These are phyloP conservation scores for Botrytis medusae DNA, from an alignment of 2,329 filamentous ascomycete genomes.

Conservation along the genomic window DNA sequence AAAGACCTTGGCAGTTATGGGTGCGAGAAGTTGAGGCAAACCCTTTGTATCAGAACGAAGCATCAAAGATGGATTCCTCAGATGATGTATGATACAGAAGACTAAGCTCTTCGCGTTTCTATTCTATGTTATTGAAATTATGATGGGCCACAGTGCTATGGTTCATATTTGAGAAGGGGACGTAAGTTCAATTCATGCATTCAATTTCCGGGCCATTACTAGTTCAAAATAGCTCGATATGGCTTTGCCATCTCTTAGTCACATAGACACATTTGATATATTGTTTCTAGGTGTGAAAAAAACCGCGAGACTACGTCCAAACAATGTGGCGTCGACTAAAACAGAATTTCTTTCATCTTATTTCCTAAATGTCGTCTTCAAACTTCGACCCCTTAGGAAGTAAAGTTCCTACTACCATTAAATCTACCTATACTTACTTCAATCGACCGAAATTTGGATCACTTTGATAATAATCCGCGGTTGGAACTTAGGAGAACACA, in stretches of 20 bases:
- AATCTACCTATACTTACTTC: background rate
- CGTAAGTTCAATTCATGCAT: background rate
- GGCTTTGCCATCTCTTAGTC: background rate
- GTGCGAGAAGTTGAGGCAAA: slow-evolving; percentile 35
- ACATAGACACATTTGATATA: background rate
- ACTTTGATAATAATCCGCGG: background rate
- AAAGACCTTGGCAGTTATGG: slow-evolving; percentile 39
- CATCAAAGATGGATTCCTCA: background rate
- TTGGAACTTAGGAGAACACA: background rate
- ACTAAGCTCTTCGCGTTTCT: background rate
- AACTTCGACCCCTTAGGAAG: background rate
- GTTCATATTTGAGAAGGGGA: background rate
- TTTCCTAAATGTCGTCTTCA: background rate
- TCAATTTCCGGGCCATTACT: background rate
- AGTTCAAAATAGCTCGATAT: background rate
- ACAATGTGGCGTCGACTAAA: slow-evolving; percentile 9
- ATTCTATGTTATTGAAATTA: background rate
- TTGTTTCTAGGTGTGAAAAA: background rate
- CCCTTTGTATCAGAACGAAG: slow-evolving; percentile 31
- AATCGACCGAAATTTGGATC: background rate
- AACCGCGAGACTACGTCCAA: background rate
- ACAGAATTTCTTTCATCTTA: background rate
- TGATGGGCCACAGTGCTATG: slow-evolving; percentile 6
- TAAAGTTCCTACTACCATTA: background rate
- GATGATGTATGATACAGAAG: slow-evolving; percentile 3